phyloP scores from a whole-genome alignment of 164 flowering plant genomes.

The Chimonanthus praecox region DNA sequence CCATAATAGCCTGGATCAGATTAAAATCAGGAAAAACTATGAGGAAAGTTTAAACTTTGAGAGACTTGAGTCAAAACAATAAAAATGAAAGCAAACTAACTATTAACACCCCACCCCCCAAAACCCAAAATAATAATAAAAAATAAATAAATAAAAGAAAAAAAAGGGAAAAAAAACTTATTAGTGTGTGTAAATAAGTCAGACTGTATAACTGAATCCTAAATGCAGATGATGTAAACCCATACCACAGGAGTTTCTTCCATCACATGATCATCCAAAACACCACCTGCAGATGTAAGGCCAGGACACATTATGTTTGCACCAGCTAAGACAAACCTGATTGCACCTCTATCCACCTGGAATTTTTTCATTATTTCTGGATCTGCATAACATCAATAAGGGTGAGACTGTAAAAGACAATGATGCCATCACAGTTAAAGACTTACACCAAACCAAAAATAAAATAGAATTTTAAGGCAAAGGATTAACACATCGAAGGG shows the following conservation, averaged over 20 bases:
- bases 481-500: not conserved
- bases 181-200: not conserved
- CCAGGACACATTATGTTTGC: slow-evolving; percentile 99
- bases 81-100: not conserved
- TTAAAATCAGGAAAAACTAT: slow-evolving; percentile 14
- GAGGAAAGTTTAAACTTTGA: not conserved
- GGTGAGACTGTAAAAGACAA: not conserved
- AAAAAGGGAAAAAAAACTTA: too few relatives aligned
- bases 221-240: not conserved
- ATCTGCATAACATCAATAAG: slow-evolving; percentile 42
- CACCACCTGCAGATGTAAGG: slow-evolving; percentile 98
- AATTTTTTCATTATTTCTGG: slow-evolving; percentile 91
- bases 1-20: slow-evolving; percentile 81
- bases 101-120: too few relatives aligned
- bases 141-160: too few relatives aligned
- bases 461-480: not conserved
- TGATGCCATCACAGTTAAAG: too few relatives aligned
- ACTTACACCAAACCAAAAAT: not conserved
- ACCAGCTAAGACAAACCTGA: slow-evolving; percentile 92
- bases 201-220: not conserved
- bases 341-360: slow-evolving; percentile 98
- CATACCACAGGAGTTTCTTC: slow-evolving; percentile 96
- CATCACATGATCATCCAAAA: slow-evolving; percentile 77
- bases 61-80: not conserved
- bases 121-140: too few relatives aligned